Conservation (phyloP, 139 green algal species). For the Chlorella sorokiniana region DNA sequence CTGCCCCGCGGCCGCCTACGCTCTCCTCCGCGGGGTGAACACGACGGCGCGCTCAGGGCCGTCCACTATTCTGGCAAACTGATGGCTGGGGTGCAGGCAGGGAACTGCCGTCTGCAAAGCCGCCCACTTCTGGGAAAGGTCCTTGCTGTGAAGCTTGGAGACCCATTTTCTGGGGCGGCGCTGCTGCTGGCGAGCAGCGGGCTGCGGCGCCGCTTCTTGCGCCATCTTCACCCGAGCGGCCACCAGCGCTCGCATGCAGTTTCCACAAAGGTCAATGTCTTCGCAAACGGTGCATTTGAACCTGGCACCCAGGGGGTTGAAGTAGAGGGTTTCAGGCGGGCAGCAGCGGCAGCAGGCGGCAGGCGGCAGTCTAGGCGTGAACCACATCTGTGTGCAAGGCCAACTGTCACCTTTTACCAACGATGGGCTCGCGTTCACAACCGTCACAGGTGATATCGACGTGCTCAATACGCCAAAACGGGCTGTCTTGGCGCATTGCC, state of each 20-base stretch:
- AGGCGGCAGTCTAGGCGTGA: neutral
- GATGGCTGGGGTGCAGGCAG: conserved; percentile 46
- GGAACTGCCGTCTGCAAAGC: conserved; percentile 41
- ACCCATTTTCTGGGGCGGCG: conserved; percentile 24
- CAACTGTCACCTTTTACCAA: conserved; percentile 21
- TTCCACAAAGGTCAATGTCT: conserved; percentile 41
- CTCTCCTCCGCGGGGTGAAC: too few relatives aligned
- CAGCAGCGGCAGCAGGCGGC: neutral
- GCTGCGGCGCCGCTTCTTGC: neutral
- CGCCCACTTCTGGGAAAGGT: conserved; percentile 25
- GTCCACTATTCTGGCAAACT: conserved; percentile 18
- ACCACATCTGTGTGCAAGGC: neutral
- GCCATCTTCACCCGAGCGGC: conserved; percentile 38
- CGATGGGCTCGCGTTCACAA: conserved; percentile 44
- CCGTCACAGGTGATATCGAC: conserved; percentile 53
- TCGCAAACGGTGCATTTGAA: conserved; percentile 45
- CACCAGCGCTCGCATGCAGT: conserved; percentile 42
- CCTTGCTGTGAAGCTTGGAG: conserved; percentile 28
- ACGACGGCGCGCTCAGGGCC: conserved; percentile 47
- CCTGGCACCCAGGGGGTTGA: neutral
- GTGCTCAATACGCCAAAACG: conserved; percentile 32
- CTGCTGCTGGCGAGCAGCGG: neutral
- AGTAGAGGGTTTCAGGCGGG: neutral
- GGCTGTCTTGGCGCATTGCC: neutral
- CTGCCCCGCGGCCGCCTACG: too few relatives aligned